Conservation (phyloP, 1,139 yeast genomes). For the Geotrichum siamense region DNA sequence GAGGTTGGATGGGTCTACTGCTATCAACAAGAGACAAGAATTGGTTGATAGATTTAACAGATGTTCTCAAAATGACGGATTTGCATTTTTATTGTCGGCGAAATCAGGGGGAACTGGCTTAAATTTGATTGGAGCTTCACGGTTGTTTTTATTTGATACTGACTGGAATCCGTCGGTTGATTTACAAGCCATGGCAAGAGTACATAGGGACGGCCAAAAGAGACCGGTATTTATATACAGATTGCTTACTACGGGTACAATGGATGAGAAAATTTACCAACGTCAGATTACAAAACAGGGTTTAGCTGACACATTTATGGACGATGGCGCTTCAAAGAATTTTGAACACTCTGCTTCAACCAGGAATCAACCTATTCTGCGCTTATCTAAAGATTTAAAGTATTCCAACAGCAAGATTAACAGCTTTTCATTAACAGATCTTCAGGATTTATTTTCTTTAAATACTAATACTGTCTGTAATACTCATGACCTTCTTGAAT, state of each 20-base stretch:
- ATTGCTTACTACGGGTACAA: conserved; percentile 64
- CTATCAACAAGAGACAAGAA: conserved; percentile 53
- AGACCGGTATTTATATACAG: conserved; percentile 76
- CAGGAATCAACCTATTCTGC: conserved; percentile 6
- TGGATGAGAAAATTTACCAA: conserved; percentile 91
- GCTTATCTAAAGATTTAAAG: conserved; percentile 12
- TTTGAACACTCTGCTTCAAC: conserved; percentile 12
- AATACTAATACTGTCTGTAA: conserved; percentile 49
- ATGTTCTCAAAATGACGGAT: conserved; percentile 37
- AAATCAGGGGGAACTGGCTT: conserved; percentile 95
- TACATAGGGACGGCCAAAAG: conserved; percentile 88
- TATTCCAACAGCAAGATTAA: conserved; percentile 21
- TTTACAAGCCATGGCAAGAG: conserved; percentile 91
- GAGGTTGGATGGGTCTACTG: conserved; percentile 82
- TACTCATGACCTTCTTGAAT: conserved; percentile 80
- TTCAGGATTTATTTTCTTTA: conserved; percentile 68
- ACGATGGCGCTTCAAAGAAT: conserved; percentile 29
- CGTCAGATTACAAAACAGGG: conserved; percentile 85
- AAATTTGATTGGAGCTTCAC: conserved; percentile 82
- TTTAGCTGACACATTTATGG: conserved; percentile 71
- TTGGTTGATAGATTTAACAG: conserved; percentile 67
- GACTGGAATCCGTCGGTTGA: conserved; percentile 96
- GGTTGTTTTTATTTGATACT: conserved; percentile 75
- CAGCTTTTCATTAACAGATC: conserved; percentile 45
- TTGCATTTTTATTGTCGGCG: conserved; percentile 74